Conservation (phyloP, 805 yeast genomes). For the Kodamaea laetipori region DNA sequence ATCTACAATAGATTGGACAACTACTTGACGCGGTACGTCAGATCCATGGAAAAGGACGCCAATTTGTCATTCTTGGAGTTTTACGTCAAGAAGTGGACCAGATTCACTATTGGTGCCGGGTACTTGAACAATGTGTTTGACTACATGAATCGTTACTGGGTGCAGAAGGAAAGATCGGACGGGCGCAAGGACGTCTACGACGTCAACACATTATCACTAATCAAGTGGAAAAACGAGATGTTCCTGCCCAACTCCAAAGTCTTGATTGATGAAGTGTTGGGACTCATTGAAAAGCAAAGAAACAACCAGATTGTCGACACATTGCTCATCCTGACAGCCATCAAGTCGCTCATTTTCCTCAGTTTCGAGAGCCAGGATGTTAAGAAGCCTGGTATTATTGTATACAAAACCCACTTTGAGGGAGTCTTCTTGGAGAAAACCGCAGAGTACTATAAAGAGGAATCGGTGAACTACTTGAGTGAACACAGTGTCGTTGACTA, state of each 20-base stretch:
- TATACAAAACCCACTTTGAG: conserved; percentile 82
- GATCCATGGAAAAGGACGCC: conserved; percentile 46
- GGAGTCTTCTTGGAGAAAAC: conserved; percentile 72
- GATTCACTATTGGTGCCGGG: conserved; percentile 89
- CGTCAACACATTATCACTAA: conserved; percentile 82
- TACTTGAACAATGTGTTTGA: conserved; percentile 91
- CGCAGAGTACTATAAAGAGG: conserved; percentile 64
- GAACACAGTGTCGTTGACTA: conserved; percentile 87
- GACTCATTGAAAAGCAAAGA: conserved; percentile 75
- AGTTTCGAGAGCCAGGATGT: conserved; percentile 91
- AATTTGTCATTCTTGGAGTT: conserved; percentile 75
- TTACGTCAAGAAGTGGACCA: conserved; percentile 85
- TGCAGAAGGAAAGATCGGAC: conserved; percentile 90
- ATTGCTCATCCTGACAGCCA: conserved; percentile 65
- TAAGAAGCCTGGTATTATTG: conserved; percentile 78
- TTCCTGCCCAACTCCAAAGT: conserved; percentile 63
- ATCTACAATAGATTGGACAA: conserved; percentile 71
- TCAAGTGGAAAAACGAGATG: conserved; percentile 85
- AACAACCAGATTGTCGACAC: conserved; percentile 74
- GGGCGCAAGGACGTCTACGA: conserved; percentile 89
- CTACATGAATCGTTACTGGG: conserved; percentile 97
- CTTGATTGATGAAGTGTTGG: conserved; percentile 71
- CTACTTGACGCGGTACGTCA: conserved; percentile 65
- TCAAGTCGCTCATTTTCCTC: conserved; percentile 81
- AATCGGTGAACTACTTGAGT: conserved; percentile 64